Conservation (phyloP, 202 grass and related monocot species). For the Elaeis oleifera region DNA sequence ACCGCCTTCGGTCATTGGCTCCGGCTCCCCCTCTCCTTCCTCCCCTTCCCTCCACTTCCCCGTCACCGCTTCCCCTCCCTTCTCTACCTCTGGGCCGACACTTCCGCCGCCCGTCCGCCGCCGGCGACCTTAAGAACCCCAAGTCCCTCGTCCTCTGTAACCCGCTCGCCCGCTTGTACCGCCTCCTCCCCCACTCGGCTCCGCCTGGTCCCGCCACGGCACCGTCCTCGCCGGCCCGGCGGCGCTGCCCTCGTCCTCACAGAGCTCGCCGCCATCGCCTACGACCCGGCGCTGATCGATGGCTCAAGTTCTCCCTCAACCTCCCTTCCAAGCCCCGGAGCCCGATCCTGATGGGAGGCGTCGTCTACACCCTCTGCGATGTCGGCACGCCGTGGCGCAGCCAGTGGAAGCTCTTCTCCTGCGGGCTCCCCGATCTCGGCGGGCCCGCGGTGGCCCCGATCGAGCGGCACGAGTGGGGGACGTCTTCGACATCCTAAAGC, state of each 20-base stretch:
- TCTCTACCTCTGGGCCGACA: slow-evolving; percentile 26
- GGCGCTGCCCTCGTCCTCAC: slow-evolving; percentile 67
- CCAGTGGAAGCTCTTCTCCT: slow-evolving; percentile 98
- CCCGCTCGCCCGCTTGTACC: slow-evolving; percentile 56
- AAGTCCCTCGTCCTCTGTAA: slow-evolving; percentile 95
- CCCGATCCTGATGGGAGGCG: slow-evolving; percentile 57
- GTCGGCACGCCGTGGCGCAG: slow-evolving; percentile 86
- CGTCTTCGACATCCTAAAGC: slow-evolving; percentile 92
- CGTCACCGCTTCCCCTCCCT: slow-evolving; percentile 28
- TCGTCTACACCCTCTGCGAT: slow-evolving; percentile 81
- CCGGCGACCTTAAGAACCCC: slow-evolving; percentile 23
- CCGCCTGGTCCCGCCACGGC: slow-evolving; percentile 91
- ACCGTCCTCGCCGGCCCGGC: slow-evolving; percentile 63
- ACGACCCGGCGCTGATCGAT: slow-evolving; percentile 41
- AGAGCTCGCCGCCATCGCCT: slow-evolving; percentile 86
- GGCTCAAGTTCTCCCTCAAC: slow-evolving; percentile 86
- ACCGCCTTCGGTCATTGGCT: slow-evolving; percentile 50
- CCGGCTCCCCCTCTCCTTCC: slow-evolving; percentile 46
- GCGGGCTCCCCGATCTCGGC: slow-evolving; percentile 49
- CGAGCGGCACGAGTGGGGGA: slow-evolving; percentile 57
- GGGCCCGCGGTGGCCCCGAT: slow-evolving; percentile 55
- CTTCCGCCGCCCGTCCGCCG: slow-evolving; percentile 11
- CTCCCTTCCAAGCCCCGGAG: slow-evolving; percentile 87
- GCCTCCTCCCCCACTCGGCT: slow-evolving; percentile 70
- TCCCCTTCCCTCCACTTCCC: slow-evolving; percentile 47